Percentiles rank a stretch among this genome's conserved stretches.
Evolutionary conservation across 1,284 basidiomycete genomes (phyloP).

Genomic region (Trametes polyzona): DNA sequence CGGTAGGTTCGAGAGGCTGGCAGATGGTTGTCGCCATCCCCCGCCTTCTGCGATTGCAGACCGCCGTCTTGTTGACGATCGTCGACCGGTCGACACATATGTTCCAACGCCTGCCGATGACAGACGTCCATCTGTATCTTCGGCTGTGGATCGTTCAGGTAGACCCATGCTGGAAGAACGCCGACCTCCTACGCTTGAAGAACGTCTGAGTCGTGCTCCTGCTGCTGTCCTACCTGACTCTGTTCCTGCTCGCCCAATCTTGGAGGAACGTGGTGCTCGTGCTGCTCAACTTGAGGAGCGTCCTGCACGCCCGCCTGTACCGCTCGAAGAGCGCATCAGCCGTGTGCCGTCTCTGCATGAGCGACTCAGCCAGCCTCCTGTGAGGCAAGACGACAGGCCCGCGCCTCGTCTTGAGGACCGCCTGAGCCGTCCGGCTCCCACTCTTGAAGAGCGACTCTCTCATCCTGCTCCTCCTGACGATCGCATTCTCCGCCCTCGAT

Average conservation of each 20-base stretch:
- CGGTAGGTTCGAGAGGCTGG: slow-evolving; percentile 12
- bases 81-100: slow-evolving; percentile 10
- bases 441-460: slow-evolving; percentile 33
- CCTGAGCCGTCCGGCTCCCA: slow-evolving; percentile 22
- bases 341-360: slow-evolving; percentile 35
- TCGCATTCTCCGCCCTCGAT: slow-evolving; percentile 20
- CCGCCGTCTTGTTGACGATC: slow-evolving; percentile 13
- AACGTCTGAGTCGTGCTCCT: slow-evolving; percentile 23
- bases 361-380: slow-evolving; percentile 26
- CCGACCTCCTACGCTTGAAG: slow-evolving; percentile 20
- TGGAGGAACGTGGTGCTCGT: slow-evolving; percentile 28
- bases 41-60: slow-evolving; percentile 5
- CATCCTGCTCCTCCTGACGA: slow-evolving; percentile 23
- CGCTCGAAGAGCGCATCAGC: slow-evolving; percentile 36
- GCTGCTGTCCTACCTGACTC: slow-evolving; percentile 12
- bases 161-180: slow-evolving; percentile 22
- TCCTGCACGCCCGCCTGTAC: slow-evolving; percentile 20
- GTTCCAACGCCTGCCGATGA: slow-evolving; percentile 10
- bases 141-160: slow-evolving; percentile 15
- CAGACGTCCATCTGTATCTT: slow-evolving; percentile 15
- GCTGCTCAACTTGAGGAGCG: slow-evolving; percentile 24
- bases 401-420: slow-evolving; percentile 26
- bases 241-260: slow-evolving; percentile 18
- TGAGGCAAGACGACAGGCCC: slow-evolving; percentile 24
- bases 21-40: slow-evolving; percentile 19